Conservation (phyloP, 1,284 basidiomycete species). For the Hemileia vastatrix region DNA sequence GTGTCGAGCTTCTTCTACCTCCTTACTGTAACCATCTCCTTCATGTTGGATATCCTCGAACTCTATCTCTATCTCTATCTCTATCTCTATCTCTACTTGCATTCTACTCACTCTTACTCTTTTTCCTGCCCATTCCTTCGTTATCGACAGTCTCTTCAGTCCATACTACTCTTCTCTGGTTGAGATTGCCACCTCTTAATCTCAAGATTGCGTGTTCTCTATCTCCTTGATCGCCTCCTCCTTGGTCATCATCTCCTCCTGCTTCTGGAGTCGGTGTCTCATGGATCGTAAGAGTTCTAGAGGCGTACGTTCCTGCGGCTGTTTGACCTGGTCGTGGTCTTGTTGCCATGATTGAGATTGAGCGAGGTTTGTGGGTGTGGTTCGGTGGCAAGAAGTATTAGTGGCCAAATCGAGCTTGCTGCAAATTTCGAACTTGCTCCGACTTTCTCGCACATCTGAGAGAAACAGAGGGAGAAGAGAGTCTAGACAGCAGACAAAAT, state of each 20-base stretch:
- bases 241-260: neutral
- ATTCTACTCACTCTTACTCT: conserved; percentile 63
- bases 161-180: conserved; percentile 66
- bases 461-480: too few species aligned
- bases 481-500: too few species aligned
- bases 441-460: too few species aligned
- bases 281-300: neutral
- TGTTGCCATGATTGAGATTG: neutral
- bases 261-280: neutral
- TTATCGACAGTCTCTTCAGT: conserved; percentile 69
- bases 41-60: too few species aligned
- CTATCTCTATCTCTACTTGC: too few species aligned
- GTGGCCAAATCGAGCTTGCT: too few species aligned
- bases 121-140: conserved; percentile 65
- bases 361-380: too few species aligned
- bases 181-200: neutral
- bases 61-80: too few species aligned
- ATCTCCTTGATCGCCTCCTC: neutral
- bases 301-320: neutral
- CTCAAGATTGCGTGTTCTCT: neutral
- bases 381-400: too few species aligned
- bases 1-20: too few species aligned
- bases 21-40: too few species aligned
- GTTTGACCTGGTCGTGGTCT: neutral
- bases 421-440: too few species aligned